Evolutionary conservation across 148 eudicot species (phyloP), one percentile per base, ranked within the genome.

Genomic region (Amaranthus palmeri): DNA sequence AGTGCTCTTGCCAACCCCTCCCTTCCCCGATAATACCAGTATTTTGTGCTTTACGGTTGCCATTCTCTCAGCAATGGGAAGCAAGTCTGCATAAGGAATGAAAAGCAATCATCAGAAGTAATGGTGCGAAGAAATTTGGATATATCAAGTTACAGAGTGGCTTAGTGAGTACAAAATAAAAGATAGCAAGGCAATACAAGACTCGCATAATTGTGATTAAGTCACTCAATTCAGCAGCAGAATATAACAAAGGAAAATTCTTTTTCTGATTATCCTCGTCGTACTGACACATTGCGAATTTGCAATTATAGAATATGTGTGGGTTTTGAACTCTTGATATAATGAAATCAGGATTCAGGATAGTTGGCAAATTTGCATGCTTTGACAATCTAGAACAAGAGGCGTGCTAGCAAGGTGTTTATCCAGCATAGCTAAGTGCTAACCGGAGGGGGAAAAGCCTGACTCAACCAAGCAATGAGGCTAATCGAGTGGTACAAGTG

Each of bases 1-100:
- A 52, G 96, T 93, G 79, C 96, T 90, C 85, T 93, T 93, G 41
- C 98, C 98, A 67, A 93, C 98, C 57, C 98, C 96, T 61, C 96
- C 96, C 71, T 92, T 92, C 18, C 98, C 98, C 3, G 96, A 90
- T 50, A 92, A 57, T 62, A 92, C 91, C 54, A 92, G 90, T 69
- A 92, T 90, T 79, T 90, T 92, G 83, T 92, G 96, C 72, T 92
- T 90, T 69, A 92, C 98, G 6, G 93, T 90, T 49, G 98, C 93
- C 98, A 92, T 92, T 73, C 98, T 78, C 80, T 90, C 98, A 17
- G 84, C 87, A 50, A 92, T 90, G 43, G 83, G 80, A 61, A 92
- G 85, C 73, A 92, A 78, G 72, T 92, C 98, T 92, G 86, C 83
- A 79, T 59, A n/a, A 65, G 44, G 11, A 42, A 43, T 15, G 42